Conservation (phyloP, 192 early-diverging fungal species). For the Backusella mclennaniae region DNA sequence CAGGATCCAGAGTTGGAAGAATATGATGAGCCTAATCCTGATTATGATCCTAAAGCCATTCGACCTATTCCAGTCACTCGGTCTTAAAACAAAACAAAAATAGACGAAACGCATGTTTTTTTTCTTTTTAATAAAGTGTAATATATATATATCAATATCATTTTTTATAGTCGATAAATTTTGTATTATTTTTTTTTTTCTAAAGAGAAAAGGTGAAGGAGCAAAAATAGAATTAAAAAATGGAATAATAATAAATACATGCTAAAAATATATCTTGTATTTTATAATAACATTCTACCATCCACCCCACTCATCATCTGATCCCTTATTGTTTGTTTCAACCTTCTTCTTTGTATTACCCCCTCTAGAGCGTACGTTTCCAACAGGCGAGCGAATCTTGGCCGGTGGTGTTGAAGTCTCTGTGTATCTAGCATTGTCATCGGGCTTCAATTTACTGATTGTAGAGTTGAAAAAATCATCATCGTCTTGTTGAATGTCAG, state of each 20-base stretch:
- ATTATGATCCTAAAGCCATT: background rate
- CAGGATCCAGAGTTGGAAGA: background rate
- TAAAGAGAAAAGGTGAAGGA: background rate
- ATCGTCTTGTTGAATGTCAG: background rate
- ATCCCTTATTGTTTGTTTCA: background rate
- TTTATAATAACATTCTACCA: background rate
- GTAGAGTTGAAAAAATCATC: constrained; percentile 1
- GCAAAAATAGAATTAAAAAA: constrained; percentile 3
- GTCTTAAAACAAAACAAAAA: background rate
- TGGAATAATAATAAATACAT: background rate
- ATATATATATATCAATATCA: constrained; percentile 5
- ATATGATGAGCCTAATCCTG: background rate
- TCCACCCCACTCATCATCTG: constrained; percentile 13
- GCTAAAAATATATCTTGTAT: background rate
- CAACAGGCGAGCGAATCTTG: background rate
- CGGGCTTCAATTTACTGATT: background rate
- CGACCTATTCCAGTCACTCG: constrained; percentile 1
- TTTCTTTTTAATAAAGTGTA: background rate
- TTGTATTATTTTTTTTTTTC: background rate
- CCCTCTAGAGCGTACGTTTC: constrained; percentile 1
- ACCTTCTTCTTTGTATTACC: constrained; percentile 8
- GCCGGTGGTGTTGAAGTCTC: background rate
- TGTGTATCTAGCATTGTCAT: background rate
- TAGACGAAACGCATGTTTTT: background rate
- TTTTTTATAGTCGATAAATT: background rate